Conservation (phyloP, 2,329 filamentous ascomycete species). For the Diaporthe aspalathi region DNA sequence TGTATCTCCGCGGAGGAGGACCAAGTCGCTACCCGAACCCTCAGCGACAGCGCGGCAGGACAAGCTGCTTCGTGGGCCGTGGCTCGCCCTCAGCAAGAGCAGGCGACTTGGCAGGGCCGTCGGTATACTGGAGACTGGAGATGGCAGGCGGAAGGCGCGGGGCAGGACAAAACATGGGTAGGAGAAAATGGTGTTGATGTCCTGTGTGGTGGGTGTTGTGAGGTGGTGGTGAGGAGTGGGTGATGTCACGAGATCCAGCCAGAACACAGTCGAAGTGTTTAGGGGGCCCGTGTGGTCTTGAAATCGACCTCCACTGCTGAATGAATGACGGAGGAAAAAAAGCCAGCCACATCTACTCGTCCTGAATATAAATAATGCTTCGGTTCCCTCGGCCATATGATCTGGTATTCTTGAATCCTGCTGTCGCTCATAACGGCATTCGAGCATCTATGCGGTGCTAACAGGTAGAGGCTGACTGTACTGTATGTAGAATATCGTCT, state of each 20-base stretch:
- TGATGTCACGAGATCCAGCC: background rate
- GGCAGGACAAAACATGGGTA: background rate
- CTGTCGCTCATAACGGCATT: background rate
- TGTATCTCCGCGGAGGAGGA: constrained; percentile 34
- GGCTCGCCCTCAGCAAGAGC: background rate
- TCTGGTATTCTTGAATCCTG: background rate
- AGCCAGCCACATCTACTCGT: background rate
- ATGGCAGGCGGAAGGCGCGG: background rate
- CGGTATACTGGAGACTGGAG: no score
- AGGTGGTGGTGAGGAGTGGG: background rate
- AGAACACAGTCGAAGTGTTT: background rate
- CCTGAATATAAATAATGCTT: background rate
- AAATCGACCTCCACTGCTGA: no score
- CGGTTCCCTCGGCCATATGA: background rate
- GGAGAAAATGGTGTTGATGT: background rate
- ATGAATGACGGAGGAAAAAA: background rate
- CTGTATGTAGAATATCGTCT: no score
- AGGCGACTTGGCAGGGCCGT: background rate
- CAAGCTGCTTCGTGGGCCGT: background rate
- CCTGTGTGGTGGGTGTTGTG: background rate
- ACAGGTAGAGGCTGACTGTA: no score
- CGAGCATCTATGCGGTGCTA: background rate
- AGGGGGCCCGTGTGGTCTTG: no score
- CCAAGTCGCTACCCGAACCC: constrained; percentile 9
- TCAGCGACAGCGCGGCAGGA: background rate